phyloP scores from a whole-genome alignment of 192 early-diverging fungal genomes.

The Coemansia sp. region DNA sequence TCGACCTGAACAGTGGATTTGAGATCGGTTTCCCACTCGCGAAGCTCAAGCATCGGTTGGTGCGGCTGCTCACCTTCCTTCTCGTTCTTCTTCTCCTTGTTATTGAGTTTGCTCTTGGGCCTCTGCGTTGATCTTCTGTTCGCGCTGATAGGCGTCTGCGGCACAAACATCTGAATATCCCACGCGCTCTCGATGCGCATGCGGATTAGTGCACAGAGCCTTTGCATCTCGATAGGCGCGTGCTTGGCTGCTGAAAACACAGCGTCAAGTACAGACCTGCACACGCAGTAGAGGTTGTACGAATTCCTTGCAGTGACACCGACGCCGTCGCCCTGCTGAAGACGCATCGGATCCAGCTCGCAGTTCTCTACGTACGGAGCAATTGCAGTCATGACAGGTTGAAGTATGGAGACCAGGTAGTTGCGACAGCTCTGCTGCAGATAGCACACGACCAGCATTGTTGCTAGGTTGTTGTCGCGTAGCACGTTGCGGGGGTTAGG shows the following conservation, averaged over 20 bases:
- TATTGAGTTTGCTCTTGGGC: constrained; percentile 1
- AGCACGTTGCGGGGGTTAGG: constrained; percentile 37
- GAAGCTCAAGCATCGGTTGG: constrained; percentile 44
- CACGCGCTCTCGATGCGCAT: constrained; percentile 41
- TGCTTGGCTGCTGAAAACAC: constrained; percentile 51
- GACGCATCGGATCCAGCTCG: constrained; percentile 52
- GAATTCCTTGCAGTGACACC: constrained; percentile 36
- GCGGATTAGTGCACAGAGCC: constrained; percentile 51
- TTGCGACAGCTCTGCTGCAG: constrained; percentile 48
- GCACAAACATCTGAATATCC: constrained; percentile 19
- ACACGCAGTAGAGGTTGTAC: constrained; percentile 53
- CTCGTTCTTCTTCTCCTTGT: neutral
- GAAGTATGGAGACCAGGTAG: constrained; percentile 51
- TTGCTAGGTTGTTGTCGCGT: constrained; percentile 52
- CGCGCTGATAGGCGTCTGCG: constrained; percentile 11
- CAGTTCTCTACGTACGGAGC: constrained; percentile 48
- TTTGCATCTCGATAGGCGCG: constrained; percentile 45
- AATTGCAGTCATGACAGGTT: constrained; percentile 48
- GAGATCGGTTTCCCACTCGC: constrained; percentile 45
- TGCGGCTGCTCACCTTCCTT: constrained; percentile 10
- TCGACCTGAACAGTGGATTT: constrained; percentile 42
- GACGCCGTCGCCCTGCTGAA: constrained; percentile 19
- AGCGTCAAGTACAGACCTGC: constrained; percentile 48
- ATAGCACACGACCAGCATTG: constrained; percentile 54
- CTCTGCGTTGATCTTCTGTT: constrained; percentile 2